Base-by-base conservation (phyloP, 1,284 basidiomycete species). In the Rhodotorula glutinis region DNA sequence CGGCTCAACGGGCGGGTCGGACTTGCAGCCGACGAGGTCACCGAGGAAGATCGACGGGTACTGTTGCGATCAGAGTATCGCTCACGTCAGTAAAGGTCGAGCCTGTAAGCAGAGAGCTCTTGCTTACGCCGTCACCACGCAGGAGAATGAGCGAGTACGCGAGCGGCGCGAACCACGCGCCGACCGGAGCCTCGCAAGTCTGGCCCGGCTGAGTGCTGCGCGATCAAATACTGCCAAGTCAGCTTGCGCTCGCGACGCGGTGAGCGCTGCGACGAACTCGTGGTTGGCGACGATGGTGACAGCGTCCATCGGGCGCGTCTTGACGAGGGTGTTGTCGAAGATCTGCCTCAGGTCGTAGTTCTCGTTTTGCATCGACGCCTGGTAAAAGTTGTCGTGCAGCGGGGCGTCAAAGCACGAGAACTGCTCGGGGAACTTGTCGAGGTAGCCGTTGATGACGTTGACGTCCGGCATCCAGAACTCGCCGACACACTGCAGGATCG, bases 1-100 rank as follows among this genome's bases (percentile, higher is more conserved):
- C 40, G 63, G 58, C 49, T 73, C 65, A 25, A 57, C 60, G 13
- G 30, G 16, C 16, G 63, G 57, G 19, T 67, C 69, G n/a, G 52
- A 57, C 49, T 74, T 67, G 62, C 79, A 81, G 23, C 84, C 84
- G 73, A 83, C 91, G 30, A 95, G 77, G 79, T 97, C 94, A 13
- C 92, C 92, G 70, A 92, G 92, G 80, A 97, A 97, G 41, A 96
- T 86, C 75, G 92, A 66, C 83, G 94, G 94, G 78, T 94, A 87
- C n/a, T 47, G 51, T 1, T 29, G 51, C 51, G 25, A 47, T n/a
- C 23, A 47, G 2, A 47, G 46, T 14, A 52, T n/a, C 25, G n/a
- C n/a, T n/a, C n/a, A n/a, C n/a, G 51, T 52, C 0, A 10, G 25
- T 29, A 16, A 29, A 25, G 5, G n/a, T 52, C 93, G 63, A 2